Evolutionary conservation across 768 basidiomycete species (phyloP).

Genomic region (Termitomyces sp.): DNA sequence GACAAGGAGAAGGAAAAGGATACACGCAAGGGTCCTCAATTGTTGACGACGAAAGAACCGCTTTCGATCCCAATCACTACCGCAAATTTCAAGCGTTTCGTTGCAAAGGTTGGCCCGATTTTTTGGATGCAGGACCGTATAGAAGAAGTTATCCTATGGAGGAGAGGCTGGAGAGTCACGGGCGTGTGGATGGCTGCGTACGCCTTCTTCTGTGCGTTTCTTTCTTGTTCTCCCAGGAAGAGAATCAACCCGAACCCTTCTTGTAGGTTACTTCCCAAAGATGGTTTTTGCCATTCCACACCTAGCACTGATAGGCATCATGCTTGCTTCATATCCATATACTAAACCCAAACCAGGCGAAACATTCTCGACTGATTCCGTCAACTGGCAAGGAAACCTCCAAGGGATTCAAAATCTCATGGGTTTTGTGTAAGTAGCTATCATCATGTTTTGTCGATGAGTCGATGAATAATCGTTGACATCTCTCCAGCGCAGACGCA

Average conservation of each 20-base stretch:
- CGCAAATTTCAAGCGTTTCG: conserved; percentile 76
- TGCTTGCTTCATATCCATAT: conserved; percentile 62
- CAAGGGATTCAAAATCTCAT: conserved; percentile 91
- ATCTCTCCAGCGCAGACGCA: conserved; percentile 46
- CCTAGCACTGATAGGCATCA: conserved; percentile 49
- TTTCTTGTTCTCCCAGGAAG: background rate
- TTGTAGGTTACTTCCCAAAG: conserved; percentile 70
- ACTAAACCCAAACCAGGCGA: conserved; percentile 18
- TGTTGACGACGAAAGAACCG: conserved; percentile 58
- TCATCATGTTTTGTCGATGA: background rate
- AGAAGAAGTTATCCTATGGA: conserved; percentile 85
- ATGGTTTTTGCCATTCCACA: conserved; percentile 69
- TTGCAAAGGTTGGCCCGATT: conserved; percentile 66
- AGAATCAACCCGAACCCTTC: background rate
- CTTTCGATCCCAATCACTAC: conserved; percentile 75
- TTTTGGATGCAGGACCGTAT: conserved; percentile 89
- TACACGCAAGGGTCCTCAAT: conserved; percentile 13
- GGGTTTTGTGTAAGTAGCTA: conserved; percentile 63
- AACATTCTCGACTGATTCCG: conserved; percentile 42
- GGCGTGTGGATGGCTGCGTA: conserved; percentile 71
- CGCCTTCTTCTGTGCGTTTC: conserved; percentile 66
- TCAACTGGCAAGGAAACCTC: conserved; percentile 82
- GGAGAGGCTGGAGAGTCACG: conserved; percentile 67
- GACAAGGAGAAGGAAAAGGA: conserved; percentile 16
- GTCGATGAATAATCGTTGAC: background rate